These are phyloP conservation scores for Mesembryanthemum crystallinum DNA, from an alignment of 148 eudicot genomes.

Conservation along the genomic window DNA sequence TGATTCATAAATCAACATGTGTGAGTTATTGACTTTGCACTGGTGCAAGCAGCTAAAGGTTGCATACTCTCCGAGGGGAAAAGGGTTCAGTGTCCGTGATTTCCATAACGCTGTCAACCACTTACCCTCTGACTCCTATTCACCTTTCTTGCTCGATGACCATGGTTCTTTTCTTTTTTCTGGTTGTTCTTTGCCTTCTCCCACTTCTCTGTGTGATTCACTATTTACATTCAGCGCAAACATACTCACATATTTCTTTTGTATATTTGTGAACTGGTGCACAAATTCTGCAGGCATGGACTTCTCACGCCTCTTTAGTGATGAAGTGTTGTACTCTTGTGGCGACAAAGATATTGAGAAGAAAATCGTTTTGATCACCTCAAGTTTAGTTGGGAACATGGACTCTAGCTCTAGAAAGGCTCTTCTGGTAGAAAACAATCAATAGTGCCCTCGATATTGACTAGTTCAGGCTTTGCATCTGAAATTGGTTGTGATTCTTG, in stretches of 20 bases:
- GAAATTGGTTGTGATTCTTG: conserved; percentile 20
- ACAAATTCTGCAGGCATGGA: conserved; percentile 50
- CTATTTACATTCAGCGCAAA: not conserved
- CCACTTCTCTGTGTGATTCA: conserved; percentile 1
- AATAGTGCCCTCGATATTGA: not conserved
- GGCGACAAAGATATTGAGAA: conserved; percentile 48
- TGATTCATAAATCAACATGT: not conserved
- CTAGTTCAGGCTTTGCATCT: not conserved
- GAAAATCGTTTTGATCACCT: conserved; percentile 61
- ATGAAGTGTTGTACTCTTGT: conserved; percentile 44
- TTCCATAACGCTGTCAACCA: conserved; percentile 71
- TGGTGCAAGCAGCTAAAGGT: conserved; percentile 48
- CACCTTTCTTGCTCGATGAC: conserved; percentile 37
- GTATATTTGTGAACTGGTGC: conserved; percentile 6
- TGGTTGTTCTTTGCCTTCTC: conserved; percentile 28
- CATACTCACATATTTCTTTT: conserved; percentile 5
- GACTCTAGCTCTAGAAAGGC: conserved; percentile 43
- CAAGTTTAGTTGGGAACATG: conserved; percentile 40
- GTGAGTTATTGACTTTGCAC: conserved; percentile 9
- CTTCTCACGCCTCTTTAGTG: conserved; percentile 43
- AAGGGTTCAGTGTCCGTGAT: conserved; percentile 57
- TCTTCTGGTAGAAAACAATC: conserved; percentile 43
- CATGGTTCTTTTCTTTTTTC: conserved; percentile 37
- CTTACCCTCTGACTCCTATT: conserved; percentile 59
- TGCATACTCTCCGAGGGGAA: conserved; percentile 62